Conservation (phyloP, 164 flowering plant genomes). For the Dillenia suffruticosa region DNA sequence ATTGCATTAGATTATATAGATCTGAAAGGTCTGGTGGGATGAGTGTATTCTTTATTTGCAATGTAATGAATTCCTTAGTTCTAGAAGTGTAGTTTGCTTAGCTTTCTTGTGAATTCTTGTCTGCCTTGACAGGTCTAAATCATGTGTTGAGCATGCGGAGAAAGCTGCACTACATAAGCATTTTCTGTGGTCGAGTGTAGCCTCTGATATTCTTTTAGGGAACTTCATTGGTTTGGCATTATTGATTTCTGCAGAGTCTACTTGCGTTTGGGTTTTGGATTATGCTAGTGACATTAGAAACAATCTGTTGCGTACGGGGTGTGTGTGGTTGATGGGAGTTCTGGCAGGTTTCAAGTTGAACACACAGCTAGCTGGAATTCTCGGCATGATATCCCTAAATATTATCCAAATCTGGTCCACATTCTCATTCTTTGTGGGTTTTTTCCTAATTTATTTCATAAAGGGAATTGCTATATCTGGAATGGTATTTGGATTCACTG, state of each 20-base stretch:
- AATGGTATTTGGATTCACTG: constrained; percentile 65
- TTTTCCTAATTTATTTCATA: constrained; percentile 37
- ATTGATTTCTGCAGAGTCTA: constrained; percentile 38
- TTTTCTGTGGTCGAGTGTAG: constrained; percentile 74
- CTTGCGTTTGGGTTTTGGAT: constrained; percentile 39
- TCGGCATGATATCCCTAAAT: constrained; percentile 80
- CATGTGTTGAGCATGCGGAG: constrained; percentile 80
- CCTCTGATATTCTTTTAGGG: constrained; percentile 70
- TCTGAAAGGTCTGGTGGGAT: too few species aligned
- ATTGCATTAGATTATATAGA: too few species aligned
- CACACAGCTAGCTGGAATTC: constrained; percentile 77
- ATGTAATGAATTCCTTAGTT: too few species aligned
- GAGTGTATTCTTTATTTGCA: too few species aligned
- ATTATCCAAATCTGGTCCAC: constrained; percentile 94
- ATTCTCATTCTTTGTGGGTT: constrained; percentile 56
- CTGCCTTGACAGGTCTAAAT: constrained; percentile 44
- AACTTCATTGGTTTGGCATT: constrained; percentile 56
- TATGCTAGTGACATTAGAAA: constrained; percentile 50
- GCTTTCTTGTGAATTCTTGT: background rate
- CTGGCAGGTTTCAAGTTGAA: constrained; percentile 99
- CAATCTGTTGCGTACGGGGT: constrained; percentile 71
- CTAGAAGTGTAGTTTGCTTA: too few species aligned
- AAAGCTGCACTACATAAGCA: constrained; percentile 61
- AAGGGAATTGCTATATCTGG: constrained; percentile 68
- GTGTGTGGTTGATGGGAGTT: constrained; percentile 98